Evolutionary conservation across 352 stramenopile species (phyloP).

Genomic region (Pythium rhizo-oryzae): DNA sequence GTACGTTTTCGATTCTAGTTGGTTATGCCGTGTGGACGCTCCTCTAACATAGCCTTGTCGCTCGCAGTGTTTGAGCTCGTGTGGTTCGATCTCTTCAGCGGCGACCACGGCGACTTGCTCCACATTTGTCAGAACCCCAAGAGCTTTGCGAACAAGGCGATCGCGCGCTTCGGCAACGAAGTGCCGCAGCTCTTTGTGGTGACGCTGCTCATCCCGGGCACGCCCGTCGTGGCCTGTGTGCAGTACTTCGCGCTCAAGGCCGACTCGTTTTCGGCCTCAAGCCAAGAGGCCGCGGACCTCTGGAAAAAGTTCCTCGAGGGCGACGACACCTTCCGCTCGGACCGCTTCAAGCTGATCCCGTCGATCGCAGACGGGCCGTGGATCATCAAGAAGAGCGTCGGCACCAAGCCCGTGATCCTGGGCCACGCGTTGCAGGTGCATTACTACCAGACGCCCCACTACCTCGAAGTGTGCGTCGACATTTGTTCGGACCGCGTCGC

Average conservation of each 20-base stretch:
- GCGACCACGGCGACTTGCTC: conserved; percentile 64
- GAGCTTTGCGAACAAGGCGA: conserved; percentile 65
- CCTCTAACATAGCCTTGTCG: no score
- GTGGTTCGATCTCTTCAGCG: conserved; percentile 83
- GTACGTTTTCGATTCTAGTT: conserved; percentile 38
- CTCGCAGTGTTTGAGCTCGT: conserved; percentile 75
- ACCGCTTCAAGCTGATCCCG: conserved; percentile 81
- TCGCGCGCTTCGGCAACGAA: conserved; percentile 65
- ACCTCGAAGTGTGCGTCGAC: conserved; percentile 80
- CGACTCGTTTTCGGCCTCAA: conserved; percentile 1
- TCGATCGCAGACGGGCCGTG: conserved; percentile 77
- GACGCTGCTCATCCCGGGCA: conserved; percentile 71
- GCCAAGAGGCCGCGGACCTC: conserved; percentile 29
- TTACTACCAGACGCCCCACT: conserved; percentile 62
- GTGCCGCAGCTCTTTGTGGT: conserved; percentile 77
- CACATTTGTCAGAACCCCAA: conserved; percentile 70
- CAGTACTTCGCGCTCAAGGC: conserved; percentile 75
- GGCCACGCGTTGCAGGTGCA: conserved; percentile 60
- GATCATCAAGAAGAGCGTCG: conserved; percentile 83
- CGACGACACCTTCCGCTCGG: conserved; percentile 71
- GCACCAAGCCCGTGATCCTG: conserved; percentile 78
- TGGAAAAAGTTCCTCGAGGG: conserved; percentile 68
- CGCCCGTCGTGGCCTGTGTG: conserved; percentile 63
- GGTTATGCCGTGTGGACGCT: not conserved
- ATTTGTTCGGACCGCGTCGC: conserved; percentile 75